Evolutionary conservation across 1,139 yeast genomes (phyloP), one percentile per base, ranked within the genome.

Genomic region (Candida neerlandica): DNA sequence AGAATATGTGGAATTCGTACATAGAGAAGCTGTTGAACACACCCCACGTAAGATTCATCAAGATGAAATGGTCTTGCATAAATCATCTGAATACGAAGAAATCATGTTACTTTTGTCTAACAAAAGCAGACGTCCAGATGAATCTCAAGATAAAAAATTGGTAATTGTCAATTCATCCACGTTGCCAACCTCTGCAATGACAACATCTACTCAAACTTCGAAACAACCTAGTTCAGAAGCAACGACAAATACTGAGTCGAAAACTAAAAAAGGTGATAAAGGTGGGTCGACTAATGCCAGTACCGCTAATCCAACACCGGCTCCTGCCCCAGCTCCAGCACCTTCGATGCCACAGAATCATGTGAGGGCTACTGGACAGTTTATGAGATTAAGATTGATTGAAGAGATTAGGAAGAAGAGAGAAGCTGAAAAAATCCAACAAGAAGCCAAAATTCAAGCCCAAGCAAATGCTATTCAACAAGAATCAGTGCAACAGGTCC

Each of bases 81-180:
- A 88, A 59, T 86, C 89, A 34, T 84, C 92, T 2, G 96, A 91
- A 56, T 91, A 89, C 67, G 98, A 94, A 67, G 96, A 89, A 63
- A 76, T 91, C 62, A 92, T 94, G 98, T 68, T 75, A 50, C 66
- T 76, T 45, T 64, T 76, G 45, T 73, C 80, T 2, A 72, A 69
- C 57, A 75, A 73, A 53, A 70, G 71, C 57, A 73, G 67, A 52
- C 65, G 67, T 45, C 58, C 68, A 11, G 79, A 75, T 46, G 77
- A 74, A 48, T 57, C 68, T 4, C 65, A 64, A 44, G 78, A 71
- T 33, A 71, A 71, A 51, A 70, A 70, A 46, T 68, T 75, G 59
- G 72, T 75, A 41, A 71, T 72, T 18, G 78, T 74, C 12, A 78
- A 74, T 3, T 66, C 75, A 1, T 58, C 70, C 1, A 51, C 63